Conservation (phyloP, 1,284 basidiomycete genomes). For the Marasmius tenuissimus region DNA sequence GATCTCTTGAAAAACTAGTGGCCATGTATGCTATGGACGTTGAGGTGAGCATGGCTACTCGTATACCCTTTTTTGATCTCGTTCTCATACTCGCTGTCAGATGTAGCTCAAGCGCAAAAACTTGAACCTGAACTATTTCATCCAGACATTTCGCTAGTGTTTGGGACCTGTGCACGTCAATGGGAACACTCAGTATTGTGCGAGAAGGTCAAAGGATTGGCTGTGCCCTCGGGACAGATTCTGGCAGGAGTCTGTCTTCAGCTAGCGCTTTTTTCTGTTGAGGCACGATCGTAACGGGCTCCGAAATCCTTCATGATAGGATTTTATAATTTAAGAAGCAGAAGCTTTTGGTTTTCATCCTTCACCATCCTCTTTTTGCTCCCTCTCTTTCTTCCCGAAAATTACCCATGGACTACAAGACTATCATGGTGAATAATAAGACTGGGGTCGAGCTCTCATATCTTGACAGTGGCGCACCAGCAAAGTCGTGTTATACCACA, state of each 20-base stretch:
- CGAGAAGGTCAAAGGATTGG: neutral
- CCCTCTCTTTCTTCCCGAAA: neutral
- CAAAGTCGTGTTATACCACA: slow-evolving; percentile 18
- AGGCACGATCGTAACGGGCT: slow-evolving; percentile 3
- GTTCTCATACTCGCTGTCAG: neutral
- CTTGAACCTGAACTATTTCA: neutral
- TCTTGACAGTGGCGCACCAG: slow-evolving; percentile 23
- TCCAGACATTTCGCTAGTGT: neutral
- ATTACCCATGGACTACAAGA: neutral
- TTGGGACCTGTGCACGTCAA: neutral
- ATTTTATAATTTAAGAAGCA: slow-evolving; percentile 5
- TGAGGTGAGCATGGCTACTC: neutral
- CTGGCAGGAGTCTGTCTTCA: neutral
- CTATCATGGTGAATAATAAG: neutral
- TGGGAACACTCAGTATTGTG: neutral
- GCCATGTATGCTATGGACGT: neutral
- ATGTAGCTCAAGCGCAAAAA: slow-evolving; percentile 2
- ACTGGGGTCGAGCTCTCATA: slow-evolving; percentile 16
- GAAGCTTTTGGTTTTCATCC: neutral
- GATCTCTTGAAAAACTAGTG: too few species aligned
- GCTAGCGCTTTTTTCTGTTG: neutral
- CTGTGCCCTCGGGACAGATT: neutral
- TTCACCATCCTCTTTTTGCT: neutral
- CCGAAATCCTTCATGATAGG: slow-evolving; percentile 1
- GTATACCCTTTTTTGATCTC: neutral